A percentile compares a stretch with the other conserved stretches of the same genome.
These are phyloP conservation scores for Kokia cookei DNA, from an alignment of 441 rosid genomes.

Conservation along the genomic window DNA sequence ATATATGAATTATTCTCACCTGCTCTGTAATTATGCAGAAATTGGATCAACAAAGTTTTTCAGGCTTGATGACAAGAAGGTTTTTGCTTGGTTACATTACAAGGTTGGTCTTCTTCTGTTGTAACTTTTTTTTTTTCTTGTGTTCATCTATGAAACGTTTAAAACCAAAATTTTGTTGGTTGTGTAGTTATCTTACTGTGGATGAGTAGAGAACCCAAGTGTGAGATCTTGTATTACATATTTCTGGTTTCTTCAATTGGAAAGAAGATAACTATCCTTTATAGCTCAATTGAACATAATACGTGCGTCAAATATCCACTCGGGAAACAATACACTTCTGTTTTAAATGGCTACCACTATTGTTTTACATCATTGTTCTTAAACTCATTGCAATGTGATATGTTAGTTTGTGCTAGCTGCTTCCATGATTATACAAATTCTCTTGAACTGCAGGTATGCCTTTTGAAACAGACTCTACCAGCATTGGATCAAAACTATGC, in stretches of 20 bases:
- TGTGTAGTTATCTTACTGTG: neutral
- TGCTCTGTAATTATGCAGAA: slow-evolving; percentile 36
- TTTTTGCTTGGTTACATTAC: slow-evolving; percentile 65
- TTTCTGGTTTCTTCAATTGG: neutral
- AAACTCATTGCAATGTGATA: neutral
- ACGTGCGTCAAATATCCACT: neutral
- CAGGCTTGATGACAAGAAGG: slow-evolving; percentile 80
- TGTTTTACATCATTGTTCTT: neutral
- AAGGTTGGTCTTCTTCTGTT: slow-evolving; percentile 48
- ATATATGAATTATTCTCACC: neutral
- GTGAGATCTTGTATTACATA: neutral
- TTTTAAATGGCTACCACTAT: neutral
- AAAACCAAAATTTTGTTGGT: neutral
- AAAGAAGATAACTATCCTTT: neutral
- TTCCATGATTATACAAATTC: neutral
- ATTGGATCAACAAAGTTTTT: slow-evolving; percentile 71
- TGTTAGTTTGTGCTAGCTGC: neutral
- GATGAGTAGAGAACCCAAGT: neutral
- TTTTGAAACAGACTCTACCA: slow-evolving; percentile 45
- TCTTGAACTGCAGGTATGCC: slow-evolving; percentile 47
- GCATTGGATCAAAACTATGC: slow-evolving; percentile 70
- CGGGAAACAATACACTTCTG: neutral
- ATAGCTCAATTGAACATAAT: neutral
- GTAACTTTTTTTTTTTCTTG: neutral
- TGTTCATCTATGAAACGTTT: slow-evolving; percentile 2